Base-by-base conservation (phyloP, 148 eudicot genomes). In the Amaranthus palmeri region DNA sequence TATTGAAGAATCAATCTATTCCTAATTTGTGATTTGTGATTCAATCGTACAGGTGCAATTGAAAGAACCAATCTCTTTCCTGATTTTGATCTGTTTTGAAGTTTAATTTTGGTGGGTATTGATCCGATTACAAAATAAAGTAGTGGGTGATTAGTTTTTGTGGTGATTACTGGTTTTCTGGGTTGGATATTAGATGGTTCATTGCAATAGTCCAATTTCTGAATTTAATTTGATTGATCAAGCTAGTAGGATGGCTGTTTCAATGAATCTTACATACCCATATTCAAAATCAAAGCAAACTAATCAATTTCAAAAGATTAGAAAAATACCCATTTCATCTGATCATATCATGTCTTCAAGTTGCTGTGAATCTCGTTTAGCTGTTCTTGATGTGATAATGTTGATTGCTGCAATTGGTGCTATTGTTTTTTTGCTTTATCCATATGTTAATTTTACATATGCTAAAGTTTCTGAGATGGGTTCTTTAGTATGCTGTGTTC, bases 371-470 rank as follows among this genome's bases (percentile, higher is more conserved):
- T 87, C 97, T 58, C 80, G 81, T 47, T 87, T 79, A 5, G 92
- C 90, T 57, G 78, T 83, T 43, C 71, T 92, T 70, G 98, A 92
- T 84, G 72, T 88, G 52, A 50, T 88, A 52, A 85, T 90, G 79
- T 63, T 87, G 68, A 84, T 90, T 57, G 91, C 93, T 63, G 98
- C 88, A 40, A 67, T 90, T 61, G 80, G 88, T 46, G 91, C 98
- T 50, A 84, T 79, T 66, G 96, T 93, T 73, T 84, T 85, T 74
- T 69, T 92, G 63, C 69, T 92, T 9, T 92, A 79, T 76, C 98
- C 93, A 4, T 88, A 77, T 70, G 83, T 77, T 36, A 83, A 61
- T 43, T 58, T 82, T 47, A 61, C 87, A 44, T 83, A 69, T 12
- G 13, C 12, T 12, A 78, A 65, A 59, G 10, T 56, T 12, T n/a